Conservation (phyloP, 768 basidiomycete genomes). For the Termitomyces eurrhizus region DNA sequence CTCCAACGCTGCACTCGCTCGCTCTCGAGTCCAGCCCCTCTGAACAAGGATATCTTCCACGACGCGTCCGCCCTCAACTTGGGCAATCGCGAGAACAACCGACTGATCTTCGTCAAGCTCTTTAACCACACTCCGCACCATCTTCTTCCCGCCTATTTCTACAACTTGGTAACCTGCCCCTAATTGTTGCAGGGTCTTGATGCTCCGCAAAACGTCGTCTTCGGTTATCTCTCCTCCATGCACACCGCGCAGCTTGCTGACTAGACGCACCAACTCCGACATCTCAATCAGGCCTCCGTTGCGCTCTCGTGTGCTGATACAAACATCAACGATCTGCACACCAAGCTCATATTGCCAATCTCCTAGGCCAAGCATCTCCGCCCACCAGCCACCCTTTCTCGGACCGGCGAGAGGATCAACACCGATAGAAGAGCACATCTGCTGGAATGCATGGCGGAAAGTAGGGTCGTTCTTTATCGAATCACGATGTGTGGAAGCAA, state of each 20-base stretch:
- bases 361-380: conserved; percentile 79
- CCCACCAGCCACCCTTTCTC: conserved; percentile 87
- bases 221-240: conserved; percentile 70
- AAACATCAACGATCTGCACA: conserved; percentile 92
- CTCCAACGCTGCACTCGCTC: conserved; percentile 75
- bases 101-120: conserved; percentile 90
- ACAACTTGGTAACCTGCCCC: conserved; percentile 90
- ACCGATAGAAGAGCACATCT: conserved; percentile 93
- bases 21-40: conserved; percentile 73
- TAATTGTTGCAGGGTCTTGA: conserved; percentile 84
- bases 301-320: conserved; percentile 79
- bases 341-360: conserved; percentile 97
- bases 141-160: conserved; percentile 66
- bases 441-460: conserved; percentile 90
- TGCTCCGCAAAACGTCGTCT: conserved; percentile 79
- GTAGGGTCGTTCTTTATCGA: conserved; percentile 80
- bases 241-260: conserved; percentile 73
- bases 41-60: conserved; percentile 57
- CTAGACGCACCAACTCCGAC: conserved; percentile 74
- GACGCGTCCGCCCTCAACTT: conserved; percentile 64
- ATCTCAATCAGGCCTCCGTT: conserved; percentile 94
- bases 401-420: conserved; percentile 93
- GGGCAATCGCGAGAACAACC: conserved; percentile 71
- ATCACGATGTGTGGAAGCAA: conserved; percentile 79
- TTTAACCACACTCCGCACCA: conserved; percentile 87